Conservation (phyloP, 768 basidiomycete genomes). For the Suillus luteus region DNA sequence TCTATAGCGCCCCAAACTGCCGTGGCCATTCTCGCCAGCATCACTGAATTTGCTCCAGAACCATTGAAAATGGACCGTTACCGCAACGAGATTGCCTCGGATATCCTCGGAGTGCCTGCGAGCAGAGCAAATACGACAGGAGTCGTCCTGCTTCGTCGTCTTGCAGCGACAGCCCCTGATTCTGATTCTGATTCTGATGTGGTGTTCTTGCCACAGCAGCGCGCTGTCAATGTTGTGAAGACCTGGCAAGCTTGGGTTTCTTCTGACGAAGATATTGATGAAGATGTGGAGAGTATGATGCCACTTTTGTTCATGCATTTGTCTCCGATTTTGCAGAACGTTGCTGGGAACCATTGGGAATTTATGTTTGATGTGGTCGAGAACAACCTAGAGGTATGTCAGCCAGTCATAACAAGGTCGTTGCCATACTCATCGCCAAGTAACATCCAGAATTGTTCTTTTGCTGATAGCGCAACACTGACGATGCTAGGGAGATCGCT, state of each 20-base stretch:
- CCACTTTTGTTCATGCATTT: constrained; percentile 72
- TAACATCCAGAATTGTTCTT: constrained; percentile 51
- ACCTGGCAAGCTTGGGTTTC: constrained; percentile 83
- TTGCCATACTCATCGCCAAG: not conserved
- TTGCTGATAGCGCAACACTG: constrained; percentile 59
- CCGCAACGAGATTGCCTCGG: constrained; percentile 89
- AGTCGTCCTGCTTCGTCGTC: constrained; percentile 63
- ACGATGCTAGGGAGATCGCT: constrained; percentile 72
- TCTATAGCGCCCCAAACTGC: constrained; percentile 66
- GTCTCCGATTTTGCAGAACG: constrained; percentile 85
- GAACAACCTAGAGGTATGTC: constrained; percentile 79
- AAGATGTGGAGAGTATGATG: constrained; percentile 79
- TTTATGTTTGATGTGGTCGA: constrained; percentile 89
- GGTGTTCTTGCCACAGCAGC: constrained; percentile 79
- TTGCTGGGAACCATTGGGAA: constrained; percentile 90
- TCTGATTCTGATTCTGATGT: constrained; percentile 73
- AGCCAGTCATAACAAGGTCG: not conserved
- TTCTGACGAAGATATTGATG: constrained; percentile 62
- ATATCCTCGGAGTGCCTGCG: constrained; percentile 65
- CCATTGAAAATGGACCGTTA: constrained; percentile 74
- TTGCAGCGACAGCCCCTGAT: constrained; percentile 75
- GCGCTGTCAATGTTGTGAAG: constrained; percentile 87
- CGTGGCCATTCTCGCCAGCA: constrained; percentile 62
- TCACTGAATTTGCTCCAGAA: constrained; percentile 66
- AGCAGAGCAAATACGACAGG: constrained; percentile 69